phyloP scores from a whole-genome alignment of 1,284 basidiomycete species.

The Rhizoctonia solani region DNA sequence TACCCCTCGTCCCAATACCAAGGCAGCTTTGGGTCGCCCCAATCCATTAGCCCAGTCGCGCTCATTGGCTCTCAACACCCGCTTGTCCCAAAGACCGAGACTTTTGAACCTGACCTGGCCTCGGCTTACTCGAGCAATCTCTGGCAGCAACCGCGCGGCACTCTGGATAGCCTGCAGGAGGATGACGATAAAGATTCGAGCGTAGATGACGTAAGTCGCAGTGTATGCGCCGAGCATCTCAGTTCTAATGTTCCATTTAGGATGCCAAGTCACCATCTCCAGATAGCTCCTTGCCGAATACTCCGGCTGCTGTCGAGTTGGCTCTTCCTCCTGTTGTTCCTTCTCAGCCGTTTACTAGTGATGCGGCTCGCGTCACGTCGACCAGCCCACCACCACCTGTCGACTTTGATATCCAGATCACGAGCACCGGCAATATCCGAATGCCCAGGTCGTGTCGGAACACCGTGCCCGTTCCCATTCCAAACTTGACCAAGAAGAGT shows the following conservation, averaged over 20 bases:
- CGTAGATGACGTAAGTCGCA: constrained; percentile 29
- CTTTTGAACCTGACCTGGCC: constrained; percentile 16
- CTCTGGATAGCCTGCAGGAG: constrained; percentile 1
- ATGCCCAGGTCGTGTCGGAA: constrained; percentile 31
- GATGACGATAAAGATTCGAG: constrained; percentile 34
- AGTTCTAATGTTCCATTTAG: constrained; percentile 2
- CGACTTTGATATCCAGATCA: constrained; percentile 32
- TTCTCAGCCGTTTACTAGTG: constrained; percentile 29
- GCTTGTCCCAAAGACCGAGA: constrained; percentile 24
- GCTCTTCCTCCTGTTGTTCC: constrained; percentile 30
- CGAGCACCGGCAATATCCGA: constrained; percentile 29
- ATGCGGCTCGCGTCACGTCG: constrained; percentile 17
- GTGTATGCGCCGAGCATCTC: not conserved
- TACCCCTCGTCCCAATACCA: constrained; percentile 1
- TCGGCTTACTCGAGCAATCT: constrained; percentile 9
- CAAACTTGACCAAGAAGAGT: constrained; percentile 73
- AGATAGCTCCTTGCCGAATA: constrained; percentile 29
- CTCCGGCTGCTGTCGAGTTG: constrained; percentile 20
- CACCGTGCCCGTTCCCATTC: constrained; percentile 61
- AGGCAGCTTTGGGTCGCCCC: constrained; percentile 22
- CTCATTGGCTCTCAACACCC: constrained; percentile 8
- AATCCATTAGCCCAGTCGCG: constrained; percentile 19
- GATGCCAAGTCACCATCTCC: constrained; percentile 25
- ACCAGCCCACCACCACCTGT: constrained; percentile 30
- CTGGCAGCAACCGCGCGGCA: constrained; percentile 9